phyloP scores from a whole-genome alignment of 1,284 basidiomycete species.

The Prillingera fragicola region DNA sequence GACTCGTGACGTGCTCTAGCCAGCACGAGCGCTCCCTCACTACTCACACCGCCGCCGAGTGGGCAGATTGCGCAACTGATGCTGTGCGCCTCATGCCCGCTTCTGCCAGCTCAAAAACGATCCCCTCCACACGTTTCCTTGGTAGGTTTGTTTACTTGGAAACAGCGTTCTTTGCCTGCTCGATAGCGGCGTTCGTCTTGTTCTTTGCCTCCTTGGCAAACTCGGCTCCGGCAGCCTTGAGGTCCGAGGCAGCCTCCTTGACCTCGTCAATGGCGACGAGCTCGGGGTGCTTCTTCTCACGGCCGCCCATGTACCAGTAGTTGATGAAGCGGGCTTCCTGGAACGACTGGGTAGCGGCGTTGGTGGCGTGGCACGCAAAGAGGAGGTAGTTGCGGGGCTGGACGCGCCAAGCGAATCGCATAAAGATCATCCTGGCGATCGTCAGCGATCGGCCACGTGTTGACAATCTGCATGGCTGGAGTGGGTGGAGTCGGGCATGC shows the following conservation, averaged over 20 bases:
- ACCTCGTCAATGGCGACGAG: constrained; percentile 15
- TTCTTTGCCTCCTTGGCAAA: neutral
- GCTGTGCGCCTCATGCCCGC: no score
- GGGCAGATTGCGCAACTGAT: no score
- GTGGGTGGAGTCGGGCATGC: no score
- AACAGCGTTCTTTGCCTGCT: constrained; percentile 13
- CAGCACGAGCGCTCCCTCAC: no score
- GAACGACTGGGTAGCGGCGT: constrained; percentile 73
- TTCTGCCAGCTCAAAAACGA: no score
- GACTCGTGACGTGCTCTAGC: no score
- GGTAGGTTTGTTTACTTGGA: neutral
- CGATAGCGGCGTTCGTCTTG: constrained; percentile 4
- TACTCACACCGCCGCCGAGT: no score
- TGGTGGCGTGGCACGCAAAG: constrained; percentile 86
- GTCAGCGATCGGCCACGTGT: no score
- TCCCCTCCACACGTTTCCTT: no score
- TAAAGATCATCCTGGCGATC: constrained; percentile 84
- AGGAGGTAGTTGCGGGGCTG: constrained; percentile 90
- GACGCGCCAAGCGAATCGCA: constrained; percentile 94
- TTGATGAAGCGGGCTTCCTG: constrained; percentile 81
- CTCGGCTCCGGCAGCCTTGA: neutral
- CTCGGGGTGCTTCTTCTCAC: constrained; percentile 38
- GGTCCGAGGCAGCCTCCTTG: neutral
- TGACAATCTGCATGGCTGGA: no score
- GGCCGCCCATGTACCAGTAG: constrained; percentile 62